phyloP scores from a whole-genome alignment of 139 green algal genomes.

The Chloropicon primus region DNA sequence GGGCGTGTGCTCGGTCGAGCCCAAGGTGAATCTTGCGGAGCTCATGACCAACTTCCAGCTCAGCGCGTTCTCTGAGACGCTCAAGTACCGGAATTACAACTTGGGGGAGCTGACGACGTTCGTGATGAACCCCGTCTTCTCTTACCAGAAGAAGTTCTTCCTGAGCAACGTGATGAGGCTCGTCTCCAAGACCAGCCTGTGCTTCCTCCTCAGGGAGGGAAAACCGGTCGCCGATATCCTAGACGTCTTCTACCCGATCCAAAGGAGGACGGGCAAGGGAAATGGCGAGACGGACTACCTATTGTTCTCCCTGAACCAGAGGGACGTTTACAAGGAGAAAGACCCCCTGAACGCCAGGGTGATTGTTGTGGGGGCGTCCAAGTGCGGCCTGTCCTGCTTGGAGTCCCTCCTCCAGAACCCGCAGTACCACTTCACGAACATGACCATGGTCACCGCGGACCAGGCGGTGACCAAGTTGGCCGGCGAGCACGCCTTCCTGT shows the following conservation, averaged over 20 bases:
- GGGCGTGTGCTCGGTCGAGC: constrained; percentile 27
- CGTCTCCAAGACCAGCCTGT: constrained; percentile 22
- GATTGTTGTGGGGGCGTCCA: constrained; percentile 43
- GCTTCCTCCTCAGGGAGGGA: constrained; percentile 34
- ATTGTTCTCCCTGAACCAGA: not conserved
- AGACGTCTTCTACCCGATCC: constrained; percentile 21
- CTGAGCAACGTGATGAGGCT: constrained; percentile 19
- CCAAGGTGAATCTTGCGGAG: constrained; percentile 25
- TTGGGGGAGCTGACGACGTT: constrained; percentile 39
- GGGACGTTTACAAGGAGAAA: not conserved
- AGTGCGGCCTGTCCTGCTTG: constrained; percentile 37
- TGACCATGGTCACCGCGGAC: constrained; percentile 42
- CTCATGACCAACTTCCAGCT: constrained; percentile 33
- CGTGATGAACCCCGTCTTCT: constrained; percentile 49
- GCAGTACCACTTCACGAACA: constrained; percentile 32
- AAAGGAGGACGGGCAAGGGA: constrained; percentile 13
- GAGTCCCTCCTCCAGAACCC: constrained; percentile 42
- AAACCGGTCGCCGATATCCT: constrained; percentile 35
- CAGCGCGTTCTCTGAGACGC: constrained; percentile 13
- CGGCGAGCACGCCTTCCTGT: constrained; percentile 16
- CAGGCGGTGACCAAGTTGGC: constrained; percentile 28
- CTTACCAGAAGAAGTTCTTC: constrained; percentile 10
- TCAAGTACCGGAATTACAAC: constrained; percentile 5
- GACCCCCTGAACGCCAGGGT: constrained; percentile 19
- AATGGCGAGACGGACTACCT: constrained; percentile 16